Evolutionary conservation across 371 early-diverging fungal genomes (phyloP).

Genomic region (Mortierella sp.): DNA sequence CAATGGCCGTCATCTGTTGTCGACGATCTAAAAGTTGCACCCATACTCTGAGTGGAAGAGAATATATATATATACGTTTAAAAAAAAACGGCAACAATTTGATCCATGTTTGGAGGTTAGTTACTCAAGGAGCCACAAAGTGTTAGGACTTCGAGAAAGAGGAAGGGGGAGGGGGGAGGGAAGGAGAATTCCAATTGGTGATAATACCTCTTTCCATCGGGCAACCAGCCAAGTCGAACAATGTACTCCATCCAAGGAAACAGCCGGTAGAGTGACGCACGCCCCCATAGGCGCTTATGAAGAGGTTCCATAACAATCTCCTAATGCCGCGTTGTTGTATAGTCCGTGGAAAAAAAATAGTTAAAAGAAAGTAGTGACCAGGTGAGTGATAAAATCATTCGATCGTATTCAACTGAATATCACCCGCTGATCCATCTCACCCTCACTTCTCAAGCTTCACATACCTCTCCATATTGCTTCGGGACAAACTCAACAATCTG

Average conservation of each 20-base stretch:
- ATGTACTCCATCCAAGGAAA: slow-evolving; percentile 86
- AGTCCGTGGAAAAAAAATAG: no score
- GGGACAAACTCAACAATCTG: slow-evolving; percentile 69
- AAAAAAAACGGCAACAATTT: neutral
- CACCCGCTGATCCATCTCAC: no score
- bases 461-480: slow-evolving; percentile 43
- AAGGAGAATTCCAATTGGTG: neutral
- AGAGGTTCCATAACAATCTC: slow-evolving; percentile 46
- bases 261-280: slow-evolving; percentile 50
- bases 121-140: neutral
- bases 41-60: slow-evolving; percentile 64
- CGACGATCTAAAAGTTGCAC: slow-evolving; percentile 73
- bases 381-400: no score
- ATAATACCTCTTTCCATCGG: slow-evolving; percentile 65
- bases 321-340: slow-evolving; percentile 1
- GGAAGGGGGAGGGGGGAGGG: no score
- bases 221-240: slow-evolving; percentile 80
- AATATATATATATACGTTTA: neutral
- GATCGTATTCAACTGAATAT: no score
- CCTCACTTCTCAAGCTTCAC: slow-evolving; percentile 5
- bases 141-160: neutral
- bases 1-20: slow-evolving; percentile 66
- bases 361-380: no score
- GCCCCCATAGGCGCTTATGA: slow-evolving; percentile 64
- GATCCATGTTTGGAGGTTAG: neutral